phyloP scores from a whole-genome alignment of 208 protist species.

The Crithidia fasciculata region DNA sequence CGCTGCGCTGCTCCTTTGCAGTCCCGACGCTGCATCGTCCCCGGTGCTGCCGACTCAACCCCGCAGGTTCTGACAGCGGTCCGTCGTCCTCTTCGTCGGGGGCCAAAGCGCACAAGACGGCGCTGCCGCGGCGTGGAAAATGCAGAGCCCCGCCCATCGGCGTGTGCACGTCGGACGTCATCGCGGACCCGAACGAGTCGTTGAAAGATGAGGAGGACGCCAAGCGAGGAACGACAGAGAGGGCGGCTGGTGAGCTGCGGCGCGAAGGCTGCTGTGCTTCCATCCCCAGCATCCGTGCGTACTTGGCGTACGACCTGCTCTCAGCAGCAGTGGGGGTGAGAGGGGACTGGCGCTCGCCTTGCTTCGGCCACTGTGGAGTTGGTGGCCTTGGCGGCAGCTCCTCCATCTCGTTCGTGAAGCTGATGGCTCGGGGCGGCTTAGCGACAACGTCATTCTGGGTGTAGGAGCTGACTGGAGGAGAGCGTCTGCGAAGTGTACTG shows the following conservation, averaged over 20 bases:
- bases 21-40: background rate
- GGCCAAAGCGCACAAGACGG: background rate
- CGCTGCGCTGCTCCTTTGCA: too few relatives aligned
- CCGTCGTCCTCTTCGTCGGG: background rate
- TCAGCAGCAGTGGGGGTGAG: background rate
- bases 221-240: background rate
- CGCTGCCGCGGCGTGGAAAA: conserved; percentile 12
- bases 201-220: conserved; percentile 6
- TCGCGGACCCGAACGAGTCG: conserved; percentile 1
- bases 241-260: background rate
- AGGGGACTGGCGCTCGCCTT: too few relatives aligned
- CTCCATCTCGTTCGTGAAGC: conserved; percentile 11
- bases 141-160: conserved; percentile 11
- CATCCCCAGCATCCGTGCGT: conserved; percentile 11
- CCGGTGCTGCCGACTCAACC: background rate
- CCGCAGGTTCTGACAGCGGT: conserved; percentile 4
- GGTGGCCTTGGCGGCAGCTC: background rate
- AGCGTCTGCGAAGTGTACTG: too few relatives aligned
- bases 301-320: conserved; percentile 7
- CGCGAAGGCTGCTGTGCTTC: background rate
- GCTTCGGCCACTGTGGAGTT: too few relatives aligned
- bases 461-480: background rate
- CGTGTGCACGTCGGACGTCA: conserved; percentile 6
- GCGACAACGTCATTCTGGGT: background rate
- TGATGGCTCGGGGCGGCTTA: conserved; percentile 1